Evolutionary conservation across 192 early-diverging fungal species (phyloP).

Genomic region (Dispira parvispora): DNA sequence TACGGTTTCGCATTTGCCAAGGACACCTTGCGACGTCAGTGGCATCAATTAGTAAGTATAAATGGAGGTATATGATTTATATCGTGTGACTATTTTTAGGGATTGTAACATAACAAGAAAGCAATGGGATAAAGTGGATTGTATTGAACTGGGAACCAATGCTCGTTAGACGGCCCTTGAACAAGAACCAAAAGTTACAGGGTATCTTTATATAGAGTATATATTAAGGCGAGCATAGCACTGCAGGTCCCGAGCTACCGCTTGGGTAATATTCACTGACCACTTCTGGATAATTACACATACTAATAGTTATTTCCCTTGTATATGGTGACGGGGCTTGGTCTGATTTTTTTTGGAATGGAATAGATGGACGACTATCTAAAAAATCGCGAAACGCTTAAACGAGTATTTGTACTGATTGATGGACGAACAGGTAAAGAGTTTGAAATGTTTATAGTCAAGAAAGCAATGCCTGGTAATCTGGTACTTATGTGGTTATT

Average conservation of each 20-base stretch:
- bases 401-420: constrained; percentile 50
- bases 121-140: too few relatives aligned
- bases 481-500: not conserved
- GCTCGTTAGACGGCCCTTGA: too few relatives aligned
- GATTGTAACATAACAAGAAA: too few relatives aligned
- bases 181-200: too few relatives aligned
- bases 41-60: constrained; percentile 37
- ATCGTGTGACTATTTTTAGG: too few relatives aligned
- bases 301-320: not conserved
- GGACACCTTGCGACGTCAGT: constrained; percentile 31
- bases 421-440: constrained; percentile 51
- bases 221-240: too few relatives aligned
- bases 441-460: not conserved
- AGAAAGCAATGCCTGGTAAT: constrained; percentile 6
- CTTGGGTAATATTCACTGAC: not conserved
- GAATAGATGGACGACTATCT: constrained; percentile 48
- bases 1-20: constrained; percentile 68
- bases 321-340: not conserved
- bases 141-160: too few relatives aligned
- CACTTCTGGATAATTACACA: not conserved
- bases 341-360: constrained; percentile 1
- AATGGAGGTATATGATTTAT: too few relatives aligned
- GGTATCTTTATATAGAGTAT: too few relatives aligned
- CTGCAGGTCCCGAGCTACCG: too few relatives aligned
- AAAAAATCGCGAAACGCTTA: constrained; percentile 31